Conservation (phyloP, 2,329 filamentous ascomycete genomes). For the Pseudogymnoascus verrucosus region DNA sequence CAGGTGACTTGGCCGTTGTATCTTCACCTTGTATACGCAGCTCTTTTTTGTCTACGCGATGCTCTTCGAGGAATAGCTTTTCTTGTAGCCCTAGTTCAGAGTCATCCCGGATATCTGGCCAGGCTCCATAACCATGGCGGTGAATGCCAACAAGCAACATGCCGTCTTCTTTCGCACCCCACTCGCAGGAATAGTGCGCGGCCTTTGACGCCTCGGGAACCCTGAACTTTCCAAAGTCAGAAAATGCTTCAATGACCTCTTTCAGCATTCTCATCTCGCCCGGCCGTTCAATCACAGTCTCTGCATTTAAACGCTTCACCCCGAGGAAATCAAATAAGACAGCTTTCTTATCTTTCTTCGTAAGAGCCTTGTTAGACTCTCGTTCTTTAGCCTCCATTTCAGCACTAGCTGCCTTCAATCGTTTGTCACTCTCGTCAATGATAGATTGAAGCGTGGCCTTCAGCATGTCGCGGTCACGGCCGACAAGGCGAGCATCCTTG, state of each 20-base stretch:
- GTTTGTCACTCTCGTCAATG: constrained; percentile 59
- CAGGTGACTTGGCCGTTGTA: constrained; percentile 75
- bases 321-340: constrained; percentile 91
- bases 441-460: constrained; percentile 62
- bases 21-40: constrained; percentile 70
- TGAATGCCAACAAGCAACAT: constrained; percentile 95
- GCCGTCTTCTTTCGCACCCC: constrained; percentile 89
- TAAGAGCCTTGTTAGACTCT: constrained; percentile 68
- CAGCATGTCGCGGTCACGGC: constrained; percentile 75
- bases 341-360: constrained; percentile 96
- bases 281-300: constrained; percentile 87
- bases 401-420: constrained; percentile 66
- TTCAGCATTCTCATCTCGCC: constrained; percentile 79
- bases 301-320: constrained; percentile 90
- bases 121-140: constrained; percentile 89
- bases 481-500: constrained; percentile 73
- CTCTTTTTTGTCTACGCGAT: constrained; percentile 96
- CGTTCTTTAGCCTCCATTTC: constrained; percentile 57
- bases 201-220: constrained; percentile 87
- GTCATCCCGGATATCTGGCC: constrained; percentile 91
- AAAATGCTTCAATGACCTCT: constrained; percentile 56
- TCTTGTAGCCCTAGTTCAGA: constrained; percentile 74
- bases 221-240: constrained; percentile 73
- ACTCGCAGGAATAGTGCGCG: constrained; percentile 82
- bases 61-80: constrained; percentile 94